Evolutionary conservation across 768 basidiomycete genomes (phyloP), one percentile per base, ranked within the genome.

Genomic region (Ramaria sp.): DNA sequence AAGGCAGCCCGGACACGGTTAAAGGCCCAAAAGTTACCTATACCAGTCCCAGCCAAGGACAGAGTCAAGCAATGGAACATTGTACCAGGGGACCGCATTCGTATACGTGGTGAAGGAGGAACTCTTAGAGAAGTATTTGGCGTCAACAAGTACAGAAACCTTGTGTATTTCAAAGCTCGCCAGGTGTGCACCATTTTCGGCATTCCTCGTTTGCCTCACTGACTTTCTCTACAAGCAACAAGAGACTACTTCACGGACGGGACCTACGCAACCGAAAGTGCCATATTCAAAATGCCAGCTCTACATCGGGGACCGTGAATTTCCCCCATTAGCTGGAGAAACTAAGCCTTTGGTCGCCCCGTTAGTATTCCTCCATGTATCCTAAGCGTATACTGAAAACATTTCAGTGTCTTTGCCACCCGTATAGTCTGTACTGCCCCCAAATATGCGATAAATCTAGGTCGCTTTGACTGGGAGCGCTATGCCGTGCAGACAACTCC

Each of bases 61-160:
- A 76, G 90, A 48, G 86, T 92, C 53, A 86, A 88, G 67, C 81
- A 80, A 65, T 92, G 90, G 90, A 92, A 91, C 65, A 78, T 92
- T 59, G 84, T 89, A 34, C 88, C 91, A 5, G 90, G 90, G 7
- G 90, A 92, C 71, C 79, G 77, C 54, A 80, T 92, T 64, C 79
- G 84, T 51, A 60, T 90, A 55, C 77, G 80, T 7, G 85, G 86
- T 24, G 84, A 74, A 59, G 73, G 74, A 27, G 78, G 75, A 42
- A 76, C 71, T 15, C 63, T 90, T 34, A 80, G 81, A 47, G 84
- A 90, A 65, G 88, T 92, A 37, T 69, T 81, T 59, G 81, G 78
- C 68, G 81, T 91, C 56, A 87, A 91, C 70, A 78, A 77, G 66
- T 72, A 86, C 60, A 81, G 78, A 66, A 91, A 90, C 67, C 68